Conservation (phyloP, 495 filamentous ascomycete genomes). For the Penicillium robsamsonii region DNA sequence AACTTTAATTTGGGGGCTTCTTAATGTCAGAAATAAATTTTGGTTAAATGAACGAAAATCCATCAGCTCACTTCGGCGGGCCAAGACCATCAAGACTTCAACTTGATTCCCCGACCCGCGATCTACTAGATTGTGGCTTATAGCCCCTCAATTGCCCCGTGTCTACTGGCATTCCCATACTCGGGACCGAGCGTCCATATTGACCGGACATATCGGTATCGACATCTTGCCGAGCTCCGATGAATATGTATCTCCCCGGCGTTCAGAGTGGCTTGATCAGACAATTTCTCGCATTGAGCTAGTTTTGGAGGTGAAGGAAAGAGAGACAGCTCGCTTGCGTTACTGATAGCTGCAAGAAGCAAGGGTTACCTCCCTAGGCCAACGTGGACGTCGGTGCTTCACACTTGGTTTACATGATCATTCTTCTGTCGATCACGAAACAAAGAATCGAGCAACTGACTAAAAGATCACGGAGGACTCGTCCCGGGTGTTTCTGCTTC, state of each 20-base stretch:
- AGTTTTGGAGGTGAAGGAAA: conserved; percentile 6
- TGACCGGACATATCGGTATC: conserved; percentile 1
- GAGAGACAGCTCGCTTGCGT: conserved; percentile 5
- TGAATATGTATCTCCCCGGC: neutral
- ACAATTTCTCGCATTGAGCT: neutral
- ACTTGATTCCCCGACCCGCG: conserved; percentile 4
- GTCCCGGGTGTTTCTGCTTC: neutral
- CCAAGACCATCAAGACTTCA: conserved; percentile 24
- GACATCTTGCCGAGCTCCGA: neutral
- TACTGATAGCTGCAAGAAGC: conserved; percentile 5
- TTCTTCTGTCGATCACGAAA: conserved; percentile 5
- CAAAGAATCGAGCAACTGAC: conserved; percentile 2
- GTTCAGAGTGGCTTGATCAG: neutral
- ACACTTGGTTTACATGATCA: conserved; percentile 6
- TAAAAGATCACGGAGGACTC: conserved; percentile 7
- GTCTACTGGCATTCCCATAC: conserved; percentile 1
- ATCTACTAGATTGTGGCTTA: conserved; percentile 15
- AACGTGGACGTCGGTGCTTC: conserved; percentile 7
- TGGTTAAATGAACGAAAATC: neutral
- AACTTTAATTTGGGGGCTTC: conserved; percentile 28
- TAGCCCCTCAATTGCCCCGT: conserved; percentile 3
- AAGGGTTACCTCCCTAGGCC: conserved; percentile 6
- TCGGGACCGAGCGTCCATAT: conserved; percentile 13
- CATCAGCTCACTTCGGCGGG: neutral
- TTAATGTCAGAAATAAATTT: neutral